These are phyloP conservation scores for Kazachstania bromeliacearum DNA, from an alignment of 805 yeast species.

Conservation along the genomic window DNA sequence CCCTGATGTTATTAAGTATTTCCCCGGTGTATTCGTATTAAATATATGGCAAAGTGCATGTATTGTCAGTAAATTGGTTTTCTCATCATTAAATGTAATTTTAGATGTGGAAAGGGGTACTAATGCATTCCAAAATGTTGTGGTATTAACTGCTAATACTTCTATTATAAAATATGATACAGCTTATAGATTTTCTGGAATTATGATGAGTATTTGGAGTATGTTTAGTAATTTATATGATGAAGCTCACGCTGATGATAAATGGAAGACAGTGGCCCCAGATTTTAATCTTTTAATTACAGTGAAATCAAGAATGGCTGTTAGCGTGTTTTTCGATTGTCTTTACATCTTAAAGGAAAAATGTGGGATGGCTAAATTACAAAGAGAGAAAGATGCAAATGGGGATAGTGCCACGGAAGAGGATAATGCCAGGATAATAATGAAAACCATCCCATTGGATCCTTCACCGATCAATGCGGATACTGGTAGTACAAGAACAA, in stretches of 20 bases:
- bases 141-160: conserved; percentile 61
- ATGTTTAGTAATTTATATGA: conserved; percentile 60
- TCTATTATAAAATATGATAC: conserved; percentile 86
- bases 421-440: conserved; percentile 56
- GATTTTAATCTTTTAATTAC: conserved; percentile 38
- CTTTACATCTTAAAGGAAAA: conserved; percentile 75
- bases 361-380: conserved; percentile 72
- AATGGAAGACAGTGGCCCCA: background rate
- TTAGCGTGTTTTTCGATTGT: conserved; percentile 86
- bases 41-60: conserved; percentile 90
- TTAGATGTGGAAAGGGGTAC: conserved; percentile 67
- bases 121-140: conserved; percentile 56
- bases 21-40: conserved; percentile 76
- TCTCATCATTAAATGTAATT: conserved; percentile 61
- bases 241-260: conserved; percentile 18
- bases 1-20: conserved; percentile 55
- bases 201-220: conserved; percentile 91
- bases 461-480: conserved; percentile 57
- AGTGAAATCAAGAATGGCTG: conserved; percentile 80
- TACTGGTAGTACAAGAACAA: conserved; percentile 12
- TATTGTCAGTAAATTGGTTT: conserved; percentile 66
- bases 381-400: conserved; percentile 13
- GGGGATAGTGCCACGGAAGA: conserved; percentile 17
- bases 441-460: conserved; percentile 71
- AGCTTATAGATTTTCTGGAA: conserved; percentile 86